These are phyloP conservation scores for Fusarium buxicola DNA, from an alignment of 2,329 filamentous ascomycete genomes.

Conservation along the genomic window DNA sequence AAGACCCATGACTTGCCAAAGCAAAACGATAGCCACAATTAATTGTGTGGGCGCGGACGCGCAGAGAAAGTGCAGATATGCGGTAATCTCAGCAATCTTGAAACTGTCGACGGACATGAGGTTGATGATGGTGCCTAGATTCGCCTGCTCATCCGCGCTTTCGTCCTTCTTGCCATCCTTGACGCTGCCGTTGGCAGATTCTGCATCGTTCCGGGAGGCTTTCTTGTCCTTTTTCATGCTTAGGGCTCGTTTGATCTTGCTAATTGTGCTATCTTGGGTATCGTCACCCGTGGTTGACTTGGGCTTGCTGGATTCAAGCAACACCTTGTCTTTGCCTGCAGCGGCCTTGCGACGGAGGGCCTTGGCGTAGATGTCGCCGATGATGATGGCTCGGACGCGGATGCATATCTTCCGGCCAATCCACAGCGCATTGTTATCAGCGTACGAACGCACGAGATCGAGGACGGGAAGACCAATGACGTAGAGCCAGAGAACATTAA, in stretches of 20 bases:
- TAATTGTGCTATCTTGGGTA: conserved; percentile 55
- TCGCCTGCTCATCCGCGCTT: conserved; percentile 78
- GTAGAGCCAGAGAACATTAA: conserved; percentile 94
- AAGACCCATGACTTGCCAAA: conserved; percentile 90
- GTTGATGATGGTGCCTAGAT: conserved; percentile 98
- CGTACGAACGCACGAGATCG: conserved; percentile 82
- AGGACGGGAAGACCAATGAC: conserved; percentile 90
- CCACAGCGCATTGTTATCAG: conserved; percentile 89
- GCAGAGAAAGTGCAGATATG: conserved; percentile 96
- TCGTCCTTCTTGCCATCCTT: conserved; percentile 53
- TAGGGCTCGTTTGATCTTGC: conserved; percentile 66
- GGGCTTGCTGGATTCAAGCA: conserved; percentile 65
- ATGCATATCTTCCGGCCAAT: conserved; percentile 95
- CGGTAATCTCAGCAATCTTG: conserved; percentile 94
- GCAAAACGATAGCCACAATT: conserved; percentile 79
- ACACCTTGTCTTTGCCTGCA: conserved; percentile 77
- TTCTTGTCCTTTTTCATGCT: conserved; percentile 69
- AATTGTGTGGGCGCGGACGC: conserved; percentile 92
- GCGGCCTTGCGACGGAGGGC: conserved; percentile 91
- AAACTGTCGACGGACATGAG: conserved; percentile 99
- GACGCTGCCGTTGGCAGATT: conserved; percentile 49
- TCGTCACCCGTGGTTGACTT: conserved; percentile 51
- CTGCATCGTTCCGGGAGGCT: conserved; percentile 49
- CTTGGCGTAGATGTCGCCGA: conserved; percentile 98
- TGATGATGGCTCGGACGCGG: conserved; percentile 90